Evolutionary conservation across 1,284 basidiomycete species (phyloP).

Genomic region (Xanthoconium separans): DNA sequence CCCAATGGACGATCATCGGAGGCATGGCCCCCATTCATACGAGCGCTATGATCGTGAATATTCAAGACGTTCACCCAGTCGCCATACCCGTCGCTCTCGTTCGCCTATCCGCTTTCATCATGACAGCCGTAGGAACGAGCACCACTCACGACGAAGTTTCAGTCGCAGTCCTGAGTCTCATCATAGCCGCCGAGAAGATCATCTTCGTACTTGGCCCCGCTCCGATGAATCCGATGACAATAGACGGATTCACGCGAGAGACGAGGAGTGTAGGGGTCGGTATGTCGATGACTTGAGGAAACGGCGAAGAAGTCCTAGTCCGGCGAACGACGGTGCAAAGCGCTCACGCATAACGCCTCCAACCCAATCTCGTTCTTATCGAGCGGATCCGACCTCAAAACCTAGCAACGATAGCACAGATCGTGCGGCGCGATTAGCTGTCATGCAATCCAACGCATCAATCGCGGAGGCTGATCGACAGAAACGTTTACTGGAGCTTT

Average conservation of each 20-base stretch:
- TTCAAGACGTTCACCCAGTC: constrained; percentile 36
- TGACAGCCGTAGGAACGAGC: constrained; percentile 21
- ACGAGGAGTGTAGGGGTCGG: constrained; percentile 18
- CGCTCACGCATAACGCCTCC: constrained; percentile 43
- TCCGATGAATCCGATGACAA: constrained; percentile 52
- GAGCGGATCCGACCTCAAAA: constrained; percentile 21
- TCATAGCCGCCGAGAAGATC: constrained; percentile 26
- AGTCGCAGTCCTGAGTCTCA: constrained; percentile 33
- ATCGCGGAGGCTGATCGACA: constrained; percentile 66
- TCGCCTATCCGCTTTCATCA: constrained; percentile 34
- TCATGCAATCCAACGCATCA: constrained; percentile 78
- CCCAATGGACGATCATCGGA: constrained; percentile 23
- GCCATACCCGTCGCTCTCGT: constrained; percentile 38
- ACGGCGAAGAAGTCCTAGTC: constrained; percentile 49
- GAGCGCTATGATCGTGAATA: constrained; percentile 36
- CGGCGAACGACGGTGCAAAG: constrained; percentile 33
- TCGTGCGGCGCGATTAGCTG: constrained; percentile 80
- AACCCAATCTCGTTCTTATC: constrained; percentile 24
- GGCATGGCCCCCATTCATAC: constrained; percentile 38
- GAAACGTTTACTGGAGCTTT: constrained; percentile 57
- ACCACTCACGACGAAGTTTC: constrained; percentile 27
- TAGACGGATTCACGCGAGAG: constrained; percentile 25
- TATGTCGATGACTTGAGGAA: constrained; percentile 36
- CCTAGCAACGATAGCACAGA: constrained; percentile 42
- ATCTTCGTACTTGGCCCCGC: constrained; percentile 37